Evolutionary conservation across 1,139 yeast species (phyloP), one percentile per base, ranked within the genome.

Genomic region (Blastobotrys apis): DNA sequence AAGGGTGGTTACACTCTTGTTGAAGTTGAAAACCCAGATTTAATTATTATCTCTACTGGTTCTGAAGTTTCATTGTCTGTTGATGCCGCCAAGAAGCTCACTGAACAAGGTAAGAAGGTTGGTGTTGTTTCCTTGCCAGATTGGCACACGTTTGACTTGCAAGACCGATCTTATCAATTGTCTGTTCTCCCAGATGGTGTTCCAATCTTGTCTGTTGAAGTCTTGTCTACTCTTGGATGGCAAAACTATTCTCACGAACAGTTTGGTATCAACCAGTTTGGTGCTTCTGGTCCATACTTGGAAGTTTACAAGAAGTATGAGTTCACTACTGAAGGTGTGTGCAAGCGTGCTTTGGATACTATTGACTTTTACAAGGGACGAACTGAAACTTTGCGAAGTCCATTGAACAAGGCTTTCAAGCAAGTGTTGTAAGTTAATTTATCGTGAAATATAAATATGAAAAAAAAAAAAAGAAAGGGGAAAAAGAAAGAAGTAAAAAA

Each of bases 201-300:
- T 45, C 98, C 98, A 69, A 81, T 87, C 65, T 59, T 94, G 71
- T 87, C 97, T 48, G 86, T 90, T 57, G 99, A 94, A 78, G 98
- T 90, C 50, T 77, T 88, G 81, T 70, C 94, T 48, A 82, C 96
- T 51, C 74, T 77, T 59, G 97, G 97, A 53, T 94, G 98, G 99
- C 75, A 82, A 61, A 85, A 83, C 71, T 94, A 88, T 76, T 80
- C 97, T 51, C 98, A 94, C 74, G 95, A 85, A 74, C 95, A 88
- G 69, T 86, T 92, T 64, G 97, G 97, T 69, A 77, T 94, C 66
- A 80, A 88, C 79, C 80, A 88, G 73, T 94, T 92, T 66, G 99
- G 99, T 78, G 95, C 94, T 55, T 88, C 97, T 52, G 98, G 96
- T 68, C 86, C 87, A 68, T 95, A 84, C 64, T 71, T 73, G 50